phyloP scores from a whole-genome alignment of 1,284 basidiomycete species.

The Cutaneotrichosporon cutaneum region DNA sequence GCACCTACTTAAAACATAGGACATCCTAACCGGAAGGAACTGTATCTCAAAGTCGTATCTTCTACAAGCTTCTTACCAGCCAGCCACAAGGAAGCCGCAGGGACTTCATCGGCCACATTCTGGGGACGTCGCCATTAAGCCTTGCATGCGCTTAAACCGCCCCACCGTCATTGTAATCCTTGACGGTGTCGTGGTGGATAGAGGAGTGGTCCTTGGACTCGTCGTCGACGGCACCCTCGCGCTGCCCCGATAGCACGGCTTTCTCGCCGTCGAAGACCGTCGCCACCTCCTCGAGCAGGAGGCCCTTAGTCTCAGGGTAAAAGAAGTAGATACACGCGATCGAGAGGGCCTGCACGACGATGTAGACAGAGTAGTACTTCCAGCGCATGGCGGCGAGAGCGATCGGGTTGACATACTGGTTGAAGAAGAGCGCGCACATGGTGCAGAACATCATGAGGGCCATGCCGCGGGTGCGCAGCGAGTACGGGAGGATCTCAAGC shows the following conservation, averaged over 20 bases:
- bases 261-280: slow-evolving; percentile 26
- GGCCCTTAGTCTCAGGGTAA: slow-evolving; percentile 34
- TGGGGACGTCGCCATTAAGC: no score
- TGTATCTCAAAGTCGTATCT: neutral
- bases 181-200: neutral
- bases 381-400: slow-evolving; percentile 31
- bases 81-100: no score
- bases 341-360: slow-evolving; percentile 22
- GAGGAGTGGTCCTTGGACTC: neutral
- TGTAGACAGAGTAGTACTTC: slow-evolving; percentile 43
- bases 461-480: slow-evolving; percentile 21
- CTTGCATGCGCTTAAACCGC: neutral
- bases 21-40: neutral
- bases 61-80: no score
- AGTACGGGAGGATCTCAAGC: slow-evolving; percentile 29
- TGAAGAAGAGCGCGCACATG: slow-evolving; percentile 14
- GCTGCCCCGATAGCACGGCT: neutral
- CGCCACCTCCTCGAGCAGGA: slow-evolving; percentile 30
- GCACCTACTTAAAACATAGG: no score
- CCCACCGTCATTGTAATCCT: neutral
- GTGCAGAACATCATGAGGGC: slow-evolving; percentile 13
- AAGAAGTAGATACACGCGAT: slow-evolving; percentile 24
- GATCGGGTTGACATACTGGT: slow-evolving; percentile 30
- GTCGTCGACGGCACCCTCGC: neutral
- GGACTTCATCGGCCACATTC: neutral